phyloP scores from a whole-genome alignment of 371 early-diverging fungal genomes.

The Circinella minor region DNA sequence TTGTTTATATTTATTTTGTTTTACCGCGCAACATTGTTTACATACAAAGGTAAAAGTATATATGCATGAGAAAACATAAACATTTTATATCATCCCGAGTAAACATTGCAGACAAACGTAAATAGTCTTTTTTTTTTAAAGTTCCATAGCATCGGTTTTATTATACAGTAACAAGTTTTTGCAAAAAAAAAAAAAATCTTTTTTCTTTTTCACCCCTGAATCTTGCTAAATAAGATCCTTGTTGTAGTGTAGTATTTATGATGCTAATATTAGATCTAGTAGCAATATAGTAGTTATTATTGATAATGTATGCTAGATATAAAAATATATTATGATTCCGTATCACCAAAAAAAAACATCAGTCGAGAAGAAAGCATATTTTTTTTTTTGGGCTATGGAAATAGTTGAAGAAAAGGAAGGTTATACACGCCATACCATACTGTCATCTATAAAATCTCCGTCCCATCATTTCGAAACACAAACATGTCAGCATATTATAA shows the following conservation, averaged over 20 bases:
- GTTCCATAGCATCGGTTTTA: background rate
- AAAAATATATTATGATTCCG: too few relatives aligned
- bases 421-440: background rate
- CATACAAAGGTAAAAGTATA: too few relatives aligned
- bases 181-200: too few relatives aligned
- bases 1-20: background rate
- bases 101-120: background rate
- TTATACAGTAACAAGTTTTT: too few relatives aligned
- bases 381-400: background rate
- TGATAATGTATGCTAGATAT: too few relatives aligned
- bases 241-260: background rate
- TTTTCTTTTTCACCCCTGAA: background rate
- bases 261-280: background rate
- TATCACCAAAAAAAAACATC: background rate
- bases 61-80: background rate
- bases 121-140: background rate
- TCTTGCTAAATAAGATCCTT: background rate
- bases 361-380: conserved; percentile 1
- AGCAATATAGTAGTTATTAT: background rate
- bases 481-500: background rate
- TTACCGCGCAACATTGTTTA: background rate
- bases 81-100: conserved; percentile 7
- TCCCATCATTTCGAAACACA: conserved; percentile 3
- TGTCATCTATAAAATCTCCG: conserved; percentile 5
- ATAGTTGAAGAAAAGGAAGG: conserved; percentile 11